Evolutionary conservation across 352 stramenopile species (phyloP).

Genomic region (Phytopythium oedochilum): DNA sequence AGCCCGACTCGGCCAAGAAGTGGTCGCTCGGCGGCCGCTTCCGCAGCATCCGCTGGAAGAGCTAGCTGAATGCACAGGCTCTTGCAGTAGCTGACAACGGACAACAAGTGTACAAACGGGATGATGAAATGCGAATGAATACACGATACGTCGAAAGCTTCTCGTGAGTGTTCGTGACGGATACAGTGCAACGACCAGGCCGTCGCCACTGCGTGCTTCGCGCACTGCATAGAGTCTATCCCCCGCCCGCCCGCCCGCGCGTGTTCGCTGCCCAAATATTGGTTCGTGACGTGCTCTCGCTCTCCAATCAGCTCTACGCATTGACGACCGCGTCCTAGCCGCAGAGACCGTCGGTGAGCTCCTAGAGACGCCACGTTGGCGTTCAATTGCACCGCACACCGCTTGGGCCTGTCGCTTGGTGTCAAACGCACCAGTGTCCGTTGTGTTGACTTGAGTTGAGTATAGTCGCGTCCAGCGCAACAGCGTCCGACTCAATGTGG

Average conservation of each 20-base stretch:
- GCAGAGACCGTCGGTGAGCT: no score
- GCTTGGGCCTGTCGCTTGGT: no score
- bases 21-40: conserved; percentile 25
- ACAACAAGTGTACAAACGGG: background rate
- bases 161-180: background rate
- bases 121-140: background rate
- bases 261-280: background rate
- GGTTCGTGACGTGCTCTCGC: background rate
- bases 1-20: conserved; percentile 10
- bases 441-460: background rate
- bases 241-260: no score
- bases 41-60: conserved; percentile 27
- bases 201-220: no score
- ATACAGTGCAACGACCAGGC: no score
- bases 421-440: no score
- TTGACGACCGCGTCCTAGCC: no score
- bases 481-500: background rate
- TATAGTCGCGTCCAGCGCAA: background rate
- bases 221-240: no score
- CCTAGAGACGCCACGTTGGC: no score
- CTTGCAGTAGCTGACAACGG: no score
- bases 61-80: background rate
- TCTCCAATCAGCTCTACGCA: background rate
- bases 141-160: background rate
- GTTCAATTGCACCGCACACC: background rate